Base-by-base conservation (phyloP, 2,329 filamentous ascomycete species). In the Pseudogymnoascus sp. region DNA sequence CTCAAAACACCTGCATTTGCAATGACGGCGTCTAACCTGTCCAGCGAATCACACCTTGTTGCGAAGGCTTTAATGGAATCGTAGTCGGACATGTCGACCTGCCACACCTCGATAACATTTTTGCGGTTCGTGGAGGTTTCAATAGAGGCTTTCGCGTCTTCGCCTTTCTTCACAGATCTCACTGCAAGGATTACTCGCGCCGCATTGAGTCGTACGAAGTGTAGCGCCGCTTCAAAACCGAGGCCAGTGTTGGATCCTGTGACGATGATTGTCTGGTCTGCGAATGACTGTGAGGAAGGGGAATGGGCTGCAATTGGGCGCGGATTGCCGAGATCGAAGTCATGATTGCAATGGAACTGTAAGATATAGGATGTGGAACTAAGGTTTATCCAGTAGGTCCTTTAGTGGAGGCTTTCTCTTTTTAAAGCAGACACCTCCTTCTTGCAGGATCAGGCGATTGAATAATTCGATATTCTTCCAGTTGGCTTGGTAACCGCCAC, bases 221-320 rank as follows among this genome's bases (percentile, higher is more conserved):
- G 71, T 1, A 68, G 69, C 11, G 72, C 70, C 0, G 75, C 70
- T 60, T 78, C 76, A 0, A 73, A 67, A 0, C 77, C 76, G 1
- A 78, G 67, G 5, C 77, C 76, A 1, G 68, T 70, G 60, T 78
- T 79, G 5, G 74, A 70, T 1, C 77, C 77, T 0, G 75, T 77
- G 1, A 78, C 69, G 4, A 78, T 72, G 47, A 76, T 63, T 1
- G 68, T 72, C 57, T 73, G 63, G 3, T 57, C 59, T 4, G 64
- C 66, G 2, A 74, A 64, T 44, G 60, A 6, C 29, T 64, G n/a
- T 39, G 61, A 66, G 70, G 47, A 26, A 47, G 40, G 40, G 40
- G 40, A n/a, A 47, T 47, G 21, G 40, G 21, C 21, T 47, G 40
- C 11, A 47, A 11, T 24, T 47, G 40, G 21, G 40, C 40, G 40